phyloP scores from a whole-genome alignment of 1,139 yeast genomes.

The Debaryomycetaceae sp. region DNA sequence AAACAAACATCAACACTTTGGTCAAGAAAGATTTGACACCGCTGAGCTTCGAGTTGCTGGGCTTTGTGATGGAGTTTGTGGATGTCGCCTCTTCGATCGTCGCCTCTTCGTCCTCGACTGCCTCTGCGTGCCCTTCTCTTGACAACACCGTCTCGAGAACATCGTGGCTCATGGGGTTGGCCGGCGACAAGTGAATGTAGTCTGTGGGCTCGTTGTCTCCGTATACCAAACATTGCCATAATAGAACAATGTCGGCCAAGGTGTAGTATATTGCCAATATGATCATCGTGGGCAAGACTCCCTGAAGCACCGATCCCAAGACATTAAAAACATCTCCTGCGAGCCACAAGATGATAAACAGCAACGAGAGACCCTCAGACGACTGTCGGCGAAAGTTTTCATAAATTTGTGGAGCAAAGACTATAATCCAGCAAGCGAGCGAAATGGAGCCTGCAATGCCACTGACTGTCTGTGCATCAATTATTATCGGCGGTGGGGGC shows the following conservation, averaged over 20 bases:
- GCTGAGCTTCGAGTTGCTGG: constrained; percentile 2
- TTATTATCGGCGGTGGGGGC: constrained; percentile 63
- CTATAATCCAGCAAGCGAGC: constrained; percentile 96
- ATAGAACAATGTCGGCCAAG: constrained; percentile 77
- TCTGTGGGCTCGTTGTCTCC: constrained; percentile 56
- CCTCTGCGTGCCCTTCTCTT: constrained; percentile 23
- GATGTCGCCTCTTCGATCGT: constrained; percentile 14
- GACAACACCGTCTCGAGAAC: constrained; percentile 56
- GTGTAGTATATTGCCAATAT: constrained; percentile 89
- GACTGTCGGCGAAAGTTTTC: constrained; percentile 70
- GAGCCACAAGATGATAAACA: constrained; percentile 73
- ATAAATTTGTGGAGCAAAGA: constrained; percentile 94
- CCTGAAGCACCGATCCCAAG: constrained; percentile 82
- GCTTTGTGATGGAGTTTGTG: constrained; percentile 12
- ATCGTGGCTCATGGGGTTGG: constrained; percentile 76
- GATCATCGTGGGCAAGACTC: constrained; percentile 89
- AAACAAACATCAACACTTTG: constrained; percentile 61
- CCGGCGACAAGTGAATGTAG: constrained; percentile 81
- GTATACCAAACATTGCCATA: constrained; percentile 78
- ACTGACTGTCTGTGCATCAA: constrained; percentile 76
- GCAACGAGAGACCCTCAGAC: constrained; percentile 83
- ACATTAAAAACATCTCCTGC: constrained; percentile 91
- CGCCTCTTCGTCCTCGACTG: constrained; percentile 9
- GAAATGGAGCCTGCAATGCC: constrained; percentile 92
- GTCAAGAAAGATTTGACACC: constrained; percentile 21